phyloP scores from a whole-genome alignment of 2,329 filamentous ascomycete genomes.

The Chaetomiaceae sp. region DNA sequence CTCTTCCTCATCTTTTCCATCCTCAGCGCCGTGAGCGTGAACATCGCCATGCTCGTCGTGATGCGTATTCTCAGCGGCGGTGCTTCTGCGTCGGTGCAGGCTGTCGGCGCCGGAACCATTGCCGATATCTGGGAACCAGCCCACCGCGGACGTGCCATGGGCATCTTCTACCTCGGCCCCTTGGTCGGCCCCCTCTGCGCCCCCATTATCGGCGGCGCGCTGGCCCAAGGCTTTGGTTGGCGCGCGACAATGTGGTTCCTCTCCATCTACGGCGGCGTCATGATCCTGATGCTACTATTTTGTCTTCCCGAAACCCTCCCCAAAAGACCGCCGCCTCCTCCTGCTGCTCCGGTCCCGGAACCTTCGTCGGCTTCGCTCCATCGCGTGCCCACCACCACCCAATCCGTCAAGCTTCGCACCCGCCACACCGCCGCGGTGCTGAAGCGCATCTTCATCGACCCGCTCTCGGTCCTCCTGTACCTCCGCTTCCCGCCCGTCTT shows the following conservation, averaged over 20 bases:
- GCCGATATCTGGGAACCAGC: slow-evolving; percentile 72
- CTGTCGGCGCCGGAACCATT: slow-evolving; percentile 78
- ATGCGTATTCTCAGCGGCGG: slow-evolving; percentile 72
- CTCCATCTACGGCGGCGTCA: slow-evolving; percentile 60
- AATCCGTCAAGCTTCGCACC: slow-evolving; percentile 55
- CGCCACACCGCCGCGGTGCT: slow-evolving; percentile 48
- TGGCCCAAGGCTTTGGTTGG: slow-evolving; percentile 69
- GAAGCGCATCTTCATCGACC: slow-evolving; percentile 64
- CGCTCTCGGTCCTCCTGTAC: slow-evolving; percentile 64
- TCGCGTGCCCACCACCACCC: slow-evolving; percentile 55
- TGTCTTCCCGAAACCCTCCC: slow-evolving; percentile 62
- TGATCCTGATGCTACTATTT: slow-evolving; percentile 53
- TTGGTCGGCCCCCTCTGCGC: slow-evolving; percentile 68
- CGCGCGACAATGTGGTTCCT: slow-evolving; percentile 74
- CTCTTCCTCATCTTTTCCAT: slow-evolving; percentile 68
- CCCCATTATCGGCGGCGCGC: slow-evolving; percentile 69
- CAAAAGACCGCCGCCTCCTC: slow-evolving; percentile 13
- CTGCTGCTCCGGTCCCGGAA: slow-evolving; percentile 11
- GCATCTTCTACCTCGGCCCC: slow-evolving; percentile 75
- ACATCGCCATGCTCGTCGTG: slow-evolving; percentile 70
- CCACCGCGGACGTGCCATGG: slow-evolving; percentile 75
- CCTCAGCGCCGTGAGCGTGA: slow-evolving; percentile 62
- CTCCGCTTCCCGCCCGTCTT: slow-evolving; percentile 70
- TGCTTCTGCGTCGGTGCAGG: slow-evolving; percentile 73
- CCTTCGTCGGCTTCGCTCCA: slow-evolving; percentile 27